Base-by-base conservation (phyloP, 768 basidiomycete species). In the Termitomyces sp. region DNA sequence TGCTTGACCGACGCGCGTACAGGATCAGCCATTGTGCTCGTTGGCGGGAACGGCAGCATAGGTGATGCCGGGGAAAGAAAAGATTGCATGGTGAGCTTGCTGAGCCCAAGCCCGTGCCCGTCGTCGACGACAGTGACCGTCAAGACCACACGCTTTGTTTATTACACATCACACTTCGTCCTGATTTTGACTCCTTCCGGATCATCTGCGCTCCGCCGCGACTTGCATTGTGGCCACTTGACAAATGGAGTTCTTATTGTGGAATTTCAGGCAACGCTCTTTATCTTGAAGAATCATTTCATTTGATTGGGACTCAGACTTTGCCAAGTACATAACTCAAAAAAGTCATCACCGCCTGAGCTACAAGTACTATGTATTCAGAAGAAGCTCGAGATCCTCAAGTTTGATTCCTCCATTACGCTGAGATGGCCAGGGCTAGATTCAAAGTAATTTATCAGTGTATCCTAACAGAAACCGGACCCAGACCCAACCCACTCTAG, bases 1-100 rank as follows among this genome's bases (percentile, higher is more conserved):
- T 88, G 84, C 60, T 73, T 75, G 53, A 90, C 84, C 43, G 87
- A 85, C 47, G 84, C 77, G 59, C 79, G 76, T 52, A 81, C 74
- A 56, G 80, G 76, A 66, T 83, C 80, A 57, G 68, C 67, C 59
- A 73, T 67, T 40, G 58, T 30, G 47, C 44, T 54, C 45, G 54
- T 47, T 37, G 54, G 45, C 34, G 57, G 26, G 10, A 21, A 41
- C 42, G 48, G 54, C 42, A 57, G 58, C 58, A 65, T 64, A 45
- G 53, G 44, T 40, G 61, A 44, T 56, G 60, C 47, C 24, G 66
- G 65, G 32, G 64, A 59, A 56, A 65, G 60, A 63, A 65, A 63
- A 30, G 62, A 56, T 52, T 65, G 66, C 66, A 66, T 66, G 55
- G 43, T 61, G 56, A 62, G 61, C 61, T 59, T 54, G 59, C 46